These are phyloP conservation scores for Fonsecaea pedrosoi DNA, from an alignment of 2,329 filamentous ascomycete species.

Conservation along the genomic window DNA sequence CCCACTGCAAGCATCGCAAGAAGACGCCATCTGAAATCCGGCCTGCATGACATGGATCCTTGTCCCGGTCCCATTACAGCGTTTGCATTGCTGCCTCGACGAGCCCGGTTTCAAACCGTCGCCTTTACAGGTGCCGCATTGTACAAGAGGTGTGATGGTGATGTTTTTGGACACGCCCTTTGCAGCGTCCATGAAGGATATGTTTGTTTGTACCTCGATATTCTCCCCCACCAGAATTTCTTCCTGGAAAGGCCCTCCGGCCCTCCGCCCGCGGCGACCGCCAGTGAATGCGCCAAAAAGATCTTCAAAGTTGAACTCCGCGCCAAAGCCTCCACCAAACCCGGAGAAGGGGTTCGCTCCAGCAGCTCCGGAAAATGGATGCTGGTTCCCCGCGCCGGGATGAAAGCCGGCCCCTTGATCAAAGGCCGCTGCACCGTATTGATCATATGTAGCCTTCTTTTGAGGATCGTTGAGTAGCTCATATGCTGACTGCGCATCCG, in stretches of 20 bases:
- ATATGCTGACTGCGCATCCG: constrained; percentile 91
- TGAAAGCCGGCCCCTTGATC: constrained; percentile 76
- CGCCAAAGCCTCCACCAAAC: constrained; percentile 70
- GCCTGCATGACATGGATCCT: constrained; percentile 88
- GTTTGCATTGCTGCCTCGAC: constrained; percentile 73
- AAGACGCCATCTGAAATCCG: constrained; percentile 94
- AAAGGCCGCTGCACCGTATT: constrained; percentile 82
- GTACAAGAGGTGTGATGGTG: constrained; percentile 77
- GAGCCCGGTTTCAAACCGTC: constrained; percentile 83
- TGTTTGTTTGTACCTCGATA: constrained; percentile 90
- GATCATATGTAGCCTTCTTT: constrained; percentile 91
- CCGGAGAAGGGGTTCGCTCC: constrained; percentile 45
- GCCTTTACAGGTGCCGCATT: constrained; percentile 83
- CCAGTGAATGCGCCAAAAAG: constrained; percentile 86
- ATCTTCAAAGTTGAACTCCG: constrained; percentile 94
- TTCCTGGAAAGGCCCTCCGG: constrained; percentile 75
- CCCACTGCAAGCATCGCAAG: constrained; percentile 81
- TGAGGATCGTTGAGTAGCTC: constrained; percentile 90
- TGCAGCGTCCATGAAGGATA: constrained; percentile 95
- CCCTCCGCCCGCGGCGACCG: constrained; percentile 60
- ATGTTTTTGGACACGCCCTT: constrained; percentile 92
- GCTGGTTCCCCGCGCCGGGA: constrained; percentile 66
- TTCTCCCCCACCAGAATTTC: constrained; percentile 88
- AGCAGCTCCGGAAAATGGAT: constrained; percentile 67
- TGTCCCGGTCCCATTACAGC: constrained; percentile 85